Conservation (phyloP, 192 early-diverging fungal species). For the Coemansia sp. region DNA sequence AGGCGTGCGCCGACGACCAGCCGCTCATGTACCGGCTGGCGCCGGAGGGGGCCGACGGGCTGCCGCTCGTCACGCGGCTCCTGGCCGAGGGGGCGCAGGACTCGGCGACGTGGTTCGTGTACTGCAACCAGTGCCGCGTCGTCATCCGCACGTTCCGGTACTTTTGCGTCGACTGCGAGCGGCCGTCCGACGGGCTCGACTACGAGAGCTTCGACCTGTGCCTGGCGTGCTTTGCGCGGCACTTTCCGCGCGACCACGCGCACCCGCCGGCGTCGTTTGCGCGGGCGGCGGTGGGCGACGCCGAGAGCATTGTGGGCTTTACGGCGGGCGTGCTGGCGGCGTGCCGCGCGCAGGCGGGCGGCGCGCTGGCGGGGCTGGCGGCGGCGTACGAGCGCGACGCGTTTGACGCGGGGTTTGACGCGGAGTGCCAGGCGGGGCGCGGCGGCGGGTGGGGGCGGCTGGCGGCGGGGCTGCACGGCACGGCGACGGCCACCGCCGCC, state of each 20-base stretch:
- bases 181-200: slow-evolving; percentile 62
- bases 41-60: slow-evolving; percentile 20
- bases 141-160: slow-evolving; percentile 79
- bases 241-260: slow-evolving; percentile 69
- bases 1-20: slow-evolving; percentile 24
- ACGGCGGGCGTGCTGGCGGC: slow-evolving; percentile 22
- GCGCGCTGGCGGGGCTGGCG: neutral
- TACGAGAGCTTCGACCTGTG: slow-evolving; percentile 79
- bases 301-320: slow-evolving; percentile 42
- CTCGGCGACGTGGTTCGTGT: slow-evolving; percentile 63
- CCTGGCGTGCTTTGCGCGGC: slow-evolving; percentile 67
- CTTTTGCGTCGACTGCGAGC: slow-evolving; percentile 85
- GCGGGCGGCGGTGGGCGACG: slow-evolving; percentile 36
- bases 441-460: slow-evolving; percentile 31
- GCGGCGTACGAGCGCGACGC: slow-evolving; percentile 38
- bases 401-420: no score
- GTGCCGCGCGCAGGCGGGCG: slow-evolving; percentile 9
- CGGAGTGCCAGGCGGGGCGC: slow-evolving; percentile 20
- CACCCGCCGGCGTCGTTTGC: slow-evolving; percentile 85
- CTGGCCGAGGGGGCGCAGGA: slow-evolving; percentile 36
- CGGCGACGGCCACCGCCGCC: slow-evolving; percentile 24
- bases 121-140: slow-evolving; percentile 79
- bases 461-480: slow-evolving; percentile 51
- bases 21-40: slow-evolving; percentile 44
- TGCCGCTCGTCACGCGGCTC: slow-evolving; percentile 38